Conservation (phyloP, 2,329 filamentous ascomycete genomes). For the Zelopaecilomyces penicillatus region DNA sequence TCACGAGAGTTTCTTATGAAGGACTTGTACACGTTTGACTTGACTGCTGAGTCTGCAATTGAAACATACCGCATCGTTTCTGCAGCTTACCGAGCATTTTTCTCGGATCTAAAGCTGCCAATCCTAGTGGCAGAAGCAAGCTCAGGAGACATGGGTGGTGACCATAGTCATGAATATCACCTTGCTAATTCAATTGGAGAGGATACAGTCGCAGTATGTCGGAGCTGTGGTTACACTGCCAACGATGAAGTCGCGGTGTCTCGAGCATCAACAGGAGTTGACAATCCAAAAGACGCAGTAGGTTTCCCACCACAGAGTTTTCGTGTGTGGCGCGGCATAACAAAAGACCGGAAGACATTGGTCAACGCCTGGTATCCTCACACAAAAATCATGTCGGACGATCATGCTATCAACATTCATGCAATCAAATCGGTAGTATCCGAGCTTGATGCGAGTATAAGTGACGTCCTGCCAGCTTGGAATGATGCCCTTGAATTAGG, state of each 20-base stretch:
- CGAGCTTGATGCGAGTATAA: conserved; percentile 63
- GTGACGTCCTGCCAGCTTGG: conserved; percentile 50
- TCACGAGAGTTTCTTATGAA: conserved; percentile 96
- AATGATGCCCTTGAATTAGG: conserved; percentile 21
- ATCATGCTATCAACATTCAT: conserved; percentile 37
- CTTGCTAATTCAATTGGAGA: conserved; percentile 73
- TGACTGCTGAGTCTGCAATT: conserved; percentile 57
- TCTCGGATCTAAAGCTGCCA: conserved; percentile 74
- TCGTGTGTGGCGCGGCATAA: conserved; percentile 54
- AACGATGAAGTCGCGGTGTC: conserved; percentile 75
- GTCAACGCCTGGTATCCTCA: conserved; percentile 62
- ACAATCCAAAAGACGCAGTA: background rate
- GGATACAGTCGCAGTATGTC: conserved; percentile 73
- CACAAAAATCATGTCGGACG: conserved; percentile 14
- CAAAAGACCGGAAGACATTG: conserved; percentile 57
- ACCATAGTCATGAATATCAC: conserved; percentile 91
- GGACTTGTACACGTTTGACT: conserved; percentile 93
- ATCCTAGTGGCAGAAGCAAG: conserved; percentile 81
- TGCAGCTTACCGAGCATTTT: conserved; percentile 64
- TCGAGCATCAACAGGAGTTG: conserved; percentile 8
- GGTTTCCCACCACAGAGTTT: conserved; percentile 12
- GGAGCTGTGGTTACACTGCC: conserved; percentile 63
- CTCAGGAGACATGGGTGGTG: conserved; percentile 93
- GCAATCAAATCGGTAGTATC: conserved; percentile 59
- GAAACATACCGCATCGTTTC: conserved; percentile 71